Base-by-base conservation (phyloP, 345 rosid genomes). In the Ailanthus altissimus region DNA sequence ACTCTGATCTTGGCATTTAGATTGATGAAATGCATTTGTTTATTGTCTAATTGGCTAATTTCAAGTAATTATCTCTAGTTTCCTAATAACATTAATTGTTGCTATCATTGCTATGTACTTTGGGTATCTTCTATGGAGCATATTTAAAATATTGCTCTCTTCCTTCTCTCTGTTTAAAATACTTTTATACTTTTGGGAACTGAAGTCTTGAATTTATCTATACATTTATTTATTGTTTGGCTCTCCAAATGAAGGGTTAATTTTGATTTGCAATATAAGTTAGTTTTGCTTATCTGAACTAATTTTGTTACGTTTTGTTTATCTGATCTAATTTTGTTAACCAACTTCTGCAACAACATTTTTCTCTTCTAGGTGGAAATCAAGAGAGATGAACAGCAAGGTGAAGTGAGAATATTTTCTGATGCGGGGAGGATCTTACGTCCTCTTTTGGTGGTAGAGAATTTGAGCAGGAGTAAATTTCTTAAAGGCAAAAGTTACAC, bases 361-460 rank as follows among this genome's bases (percentile, higher is more conserved):
- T 54, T 77, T 80, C 66, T 68, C 21, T 71, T 82, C 74, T 76
- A 96, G 99, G 87, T 93, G 70, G 97, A 93, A 87, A 90, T 96
- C 59, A 96, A 92, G 81, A 77, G 88, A 79, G 99, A 93, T 69
- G 87, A 75, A 47, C 88, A 81, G 25, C 88, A 88, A 36, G 82
- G 82, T 72, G 98, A 92, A 84, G 93, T 96, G 21, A 86, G 98
- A 51, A 87, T 96, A 62, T 92, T 84, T 86, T 77, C 92, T 66
- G 98, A 93, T 74, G 88, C 93, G 62, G 99, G 98, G 78, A 91
- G 99, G 86, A 86, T 93, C 73, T 85, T 96, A 73, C 97, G 93
- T 11, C 99, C 98, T 68, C 98, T 96, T 67, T 43, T 96, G 64
- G 93, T 93, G 76, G 91, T 92, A 67, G 87, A 89, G 78, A 93